Base-by-base conservation (phyloP, 371 early-diverging fungal genomes). In the Rhizopus microsporus region DNA sequence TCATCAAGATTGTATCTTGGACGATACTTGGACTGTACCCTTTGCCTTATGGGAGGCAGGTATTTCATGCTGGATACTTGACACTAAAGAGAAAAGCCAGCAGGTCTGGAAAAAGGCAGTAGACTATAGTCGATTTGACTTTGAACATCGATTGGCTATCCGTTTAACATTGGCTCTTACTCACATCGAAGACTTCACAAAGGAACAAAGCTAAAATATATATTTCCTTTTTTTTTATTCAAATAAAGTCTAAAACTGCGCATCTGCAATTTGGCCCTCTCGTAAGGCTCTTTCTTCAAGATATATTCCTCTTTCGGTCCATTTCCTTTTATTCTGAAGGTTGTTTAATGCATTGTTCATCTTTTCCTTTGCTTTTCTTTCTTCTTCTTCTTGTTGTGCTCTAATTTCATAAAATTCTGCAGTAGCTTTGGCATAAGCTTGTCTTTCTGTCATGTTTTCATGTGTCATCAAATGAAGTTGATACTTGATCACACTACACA, bases 371-470 rank as follows among this genome's bases (percentile, higher is more conserved):
- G 84, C 86, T 4, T 83, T 75, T 69, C 86, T 81, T 55, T 74
- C 81, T 58, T 87, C 84, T 34, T 83, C 75, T 65, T 92, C 93
- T 61, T 92, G 86, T 50, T 80, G 85, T 50, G 89, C 88, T 52
- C 90, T 84, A 50, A 84, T 67, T 51, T 76, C 68, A 65, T 91
- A 90, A 56, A 91, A 90, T 67, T 88, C 89, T 12, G 74, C 67
- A 7, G 85, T 82, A 23, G 88, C 91, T 59, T 80, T 70, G 8
- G 78, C 83, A 59, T 93, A 93, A 10, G 93, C 91, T 59, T 87
- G 81, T 62, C 84, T 76, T 74, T 90, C 86, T 31, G 82, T 64
- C 68, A 84, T 72, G 30, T 84, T 81, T 61, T 78, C 62, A 31
- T 68, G 52, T 16, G 80, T 73, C 83, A 93, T 89, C 51, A 93